Evolutionary conservation across 1,284 basidiomycete species (phyloP), one percentile per base, ranked within the genome.

Genomic region (Apiotrichum siamense): DNA sequence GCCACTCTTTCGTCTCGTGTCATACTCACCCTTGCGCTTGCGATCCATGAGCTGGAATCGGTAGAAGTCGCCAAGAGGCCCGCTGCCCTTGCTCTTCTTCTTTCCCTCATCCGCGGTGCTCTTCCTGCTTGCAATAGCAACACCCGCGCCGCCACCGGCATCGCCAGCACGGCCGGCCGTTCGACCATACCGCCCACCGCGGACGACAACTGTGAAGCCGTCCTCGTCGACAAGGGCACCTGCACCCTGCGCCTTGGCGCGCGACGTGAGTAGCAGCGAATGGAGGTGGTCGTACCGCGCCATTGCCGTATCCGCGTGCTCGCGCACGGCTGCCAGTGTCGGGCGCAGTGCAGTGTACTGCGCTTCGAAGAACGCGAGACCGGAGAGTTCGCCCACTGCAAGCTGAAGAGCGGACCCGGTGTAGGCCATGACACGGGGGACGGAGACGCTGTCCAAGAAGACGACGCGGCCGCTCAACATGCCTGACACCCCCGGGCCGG

Each of bases 131-230:
- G 87, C 87, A 26, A 91, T 85, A 23, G 86, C 87, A 25, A 91
- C 85, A 13, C 50, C n/a, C n/a, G n/a, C 57, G 3, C 77, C 80
- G 12, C 41, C 41, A 18, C 88, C 84, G 1, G 85, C 86, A n/a
- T 87, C 87, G 29, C 87, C 87, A 3, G 87, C 74, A 10, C 87
- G 87, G 26, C 88, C 88, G 4, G 88, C 74, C 0, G 88, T 88
- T 64, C 88, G 80, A 3, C 90, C 89, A 64, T 90, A 91, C 24
- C 85, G 84, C 7, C 90, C 90, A 10, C 88, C 87, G 26, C 89
- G 79, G 23, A 85, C 87, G 26, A 94, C 90, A 11, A 93, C 80
- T 12, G 88, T 92, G 70, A 93, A 94, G 1, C 90, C 90, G 59
- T 94, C 90, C 57, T 88, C 88, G 70, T 94, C 90, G 42, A 92